phyloP scores from a whole-genome alignment of 345 rosid species.

The Eucalyptus erythrocorys region DNA sequence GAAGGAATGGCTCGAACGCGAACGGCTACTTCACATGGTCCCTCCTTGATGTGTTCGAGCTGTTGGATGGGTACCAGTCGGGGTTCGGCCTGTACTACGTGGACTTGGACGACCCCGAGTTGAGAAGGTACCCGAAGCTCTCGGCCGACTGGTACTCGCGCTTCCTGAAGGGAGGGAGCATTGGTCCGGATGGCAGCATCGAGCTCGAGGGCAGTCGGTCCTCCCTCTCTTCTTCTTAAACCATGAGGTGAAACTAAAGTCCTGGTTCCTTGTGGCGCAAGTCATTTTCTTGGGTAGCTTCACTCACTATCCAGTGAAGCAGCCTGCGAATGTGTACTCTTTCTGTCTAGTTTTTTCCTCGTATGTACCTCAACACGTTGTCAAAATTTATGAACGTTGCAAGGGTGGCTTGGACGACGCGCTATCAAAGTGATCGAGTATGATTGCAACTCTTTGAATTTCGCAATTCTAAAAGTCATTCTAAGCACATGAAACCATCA shows the following conservation, averaged over 20 bases:
- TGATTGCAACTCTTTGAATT: not conserved
- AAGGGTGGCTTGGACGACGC: fast-evolving
- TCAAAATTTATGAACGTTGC: not conserved
- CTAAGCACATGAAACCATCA: fast-evolving
- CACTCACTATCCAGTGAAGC: not conserved
- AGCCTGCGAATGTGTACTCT: not conserved
- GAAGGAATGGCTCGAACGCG: not conserved
- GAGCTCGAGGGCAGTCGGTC: not conserved
- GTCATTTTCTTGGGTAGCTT: not conserved
- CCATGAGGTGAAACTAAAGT: not conserved
- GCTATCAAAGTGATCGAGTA: not conserved
- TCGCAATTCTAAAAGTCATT: not conserved
- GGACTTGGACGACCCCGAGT: conserved; percentile 4
- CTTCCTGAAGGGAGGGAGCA: not conserved
- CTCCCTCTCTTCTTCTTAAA: not conserved
- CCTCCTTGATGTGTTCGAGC: conserved; percentile 5
- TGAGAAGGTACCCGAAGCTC: not conserved
- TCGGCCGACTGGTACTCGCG: conserved; percentile 2
- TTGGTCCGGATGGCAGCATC: not conserved
- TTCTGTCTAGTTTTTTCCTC: not conserved
- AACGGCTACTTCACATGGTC: conserved; percentile 11
- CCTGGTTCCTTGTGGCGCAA: not conserved
- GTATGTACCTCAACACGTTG: not conserved
- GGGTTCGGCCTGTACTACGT: conserved; percentile 2
- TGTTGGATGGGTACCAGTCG: not conserved